Evolutionary conservation across 164 flowering plant species (phyloP), one percentile per base, ranked within the genome.

Genomic region (Euptelea pleiosperma): DNA sequence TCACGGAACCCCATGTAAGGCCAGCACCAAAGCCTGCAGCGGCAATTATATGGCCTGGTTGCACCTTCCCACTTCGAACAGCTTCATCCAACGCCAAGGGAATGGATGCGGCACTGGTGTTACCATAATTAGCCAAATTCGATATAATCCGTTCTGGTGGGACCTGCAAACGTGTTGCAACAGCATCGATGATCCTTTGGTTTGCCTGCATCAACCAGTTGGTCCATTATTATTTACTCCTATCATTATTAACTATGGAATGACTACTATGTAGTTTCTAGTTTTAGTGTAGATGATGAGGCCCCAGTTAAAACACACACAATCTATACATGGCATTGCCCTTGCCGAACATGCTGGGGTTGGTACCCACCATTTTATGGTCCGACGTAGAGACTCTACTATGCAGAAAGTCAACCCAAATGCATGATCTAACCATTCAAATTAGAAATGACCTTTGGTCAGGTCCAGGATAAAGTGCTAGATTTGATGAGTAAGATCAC

Each of bases 81-180:
- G 95, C 94, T 77, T 85, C 98, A 66, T 91, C 98, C 75, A 91
- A 66, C 29, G 96, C 98, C 75, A 93, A 62, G 0, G 96, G 98
- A 56, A 93, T 90, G 11, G 97, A 93, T 57, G 96, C 97, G 39
- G 98, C 94, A 60, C 98, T 88, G 8, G 97, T 90, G 75, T 93
- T 93, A 0, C 98, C 98, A 60, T 93, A 88, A 37, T 85, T 85
- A 16, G 92, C 87, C 74, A 93, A 65, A 68, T 93, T 93, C 2
- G 96, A 86, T 68, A 92, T 77, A 2, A 90, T 86, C 3, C 79
- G 66, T 31, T 86, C 98, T 10, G 77, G 36, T 21, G 87, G 84
- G 43, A 93, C 55, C 25, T 82, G 79, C 59, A 90, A 58, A 9
- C 94, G 78, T 6, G 78, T 71, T 16, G 98, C 82, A 46, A 90